Evolutionary conservation across 2,329 filamentous ascomycete species (phyloP).

Genomic region (Trichoderma guizhouense): DNA sequence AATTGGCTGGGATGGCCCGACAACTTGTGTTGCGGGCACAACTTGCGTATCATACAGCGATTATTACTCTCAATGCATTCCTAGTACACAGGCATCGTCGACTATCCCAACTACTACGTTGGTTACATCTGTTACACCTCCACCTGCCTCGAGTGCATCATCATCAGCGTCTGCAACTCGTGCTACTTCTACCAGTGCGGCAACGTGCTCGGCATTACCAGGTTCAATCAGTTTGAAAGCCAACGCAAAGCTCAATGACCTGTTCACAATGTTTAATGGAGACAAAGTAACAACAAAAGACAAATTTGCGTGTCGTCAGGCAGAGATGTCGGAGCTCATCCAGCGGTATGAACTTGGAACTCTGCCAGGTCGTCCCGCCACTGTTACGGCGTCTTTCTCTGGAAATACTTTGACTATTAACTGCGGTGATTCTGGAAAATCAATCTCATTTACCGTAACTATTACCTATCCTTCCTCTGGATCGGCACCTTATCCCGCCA

Average conservation of each 20-base stretch:
- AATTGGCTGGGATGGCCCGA: slow-evolving; percentile 2
- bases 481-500: slow-evolving; percentile 1
- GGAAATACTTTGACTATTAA: slow-evolving; percentile 4
- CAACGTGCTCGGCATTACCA: neutral
- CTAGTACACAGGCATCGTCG: neutral
- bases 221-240: neutral
- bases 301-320: neutral
- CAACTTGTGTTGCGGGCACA: neutral
- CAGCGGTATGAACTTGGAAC: slow-evolving; percentile 8
- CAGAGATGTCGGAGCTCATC: neutral
- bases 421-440: neutral
- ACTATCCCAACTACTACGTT: neutral
- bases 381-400: neutral
- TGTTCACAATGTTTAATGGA: slow-evolving; percentile 4
- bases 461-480: slow-evolving; percentile 6
- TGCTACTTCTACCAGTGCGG: neutral
- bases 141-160: neutral
- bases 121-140: neutral
- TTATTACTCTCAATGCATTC: neutral
- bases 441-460: neutral
- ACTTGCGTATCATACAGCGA: neutral
- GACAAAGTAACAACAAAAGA: neutral
- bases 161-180: neutral
- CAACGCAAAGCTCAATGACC: neutral
- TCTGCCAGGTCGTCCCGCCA: neutral